Conservation (phyloP, 83 land plant genomes). For the Diphasiastrum complanatum region DNA sequence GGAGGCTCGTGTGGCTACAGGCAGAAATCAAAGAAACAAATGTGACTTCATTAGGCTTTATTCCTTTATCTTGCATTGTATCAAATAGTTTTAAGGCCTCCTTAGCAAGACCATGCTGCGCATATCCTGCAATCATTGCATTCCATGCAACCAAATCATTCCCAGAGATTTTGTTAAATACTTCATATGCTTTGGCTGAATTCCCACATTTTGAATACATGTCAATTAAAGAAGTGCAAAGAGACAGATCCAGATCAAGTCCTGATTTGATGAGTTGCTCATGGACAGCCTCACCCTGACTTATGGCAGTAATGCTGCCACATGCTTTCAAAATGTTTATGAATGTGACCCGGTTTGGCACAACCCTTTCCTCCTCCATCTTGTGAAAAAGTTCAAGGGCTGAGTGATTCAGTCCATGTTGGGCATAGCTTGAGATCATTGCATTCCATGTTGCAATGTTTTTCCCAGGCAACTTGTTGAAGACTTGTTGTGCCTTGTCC, state of each 20-base stretch:
- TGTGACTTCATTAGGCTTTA: constrained; percentile 53
- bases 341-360: constrained; percentile 51
- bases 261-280: constrained; percentile 42
- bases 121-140: constrained; percentile 60
- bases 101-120: constrained; percentile 35
- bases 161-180: constrained; percentile 36
- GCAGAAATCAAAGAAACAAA: too few species aligned
- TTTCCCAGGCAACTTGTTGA: too few species aligned
- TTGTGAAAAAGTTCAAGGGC: constrained; percentile 37
- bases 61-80: constrained; percentile 32
- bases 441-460: too few species aligned
- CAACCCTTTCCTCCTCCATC: constrained; percentile 47
- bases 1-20: constrained; percentile 73
- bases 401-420: constrained; percentile 33
- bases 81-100: constrained; percentile 55
- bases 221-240: constrained; percentile 56
- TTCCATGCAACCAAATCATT: constrained; percentile 64
- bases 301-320: constrained; percentile 32
- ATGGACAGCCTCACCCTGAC: constrained; percentile 57
- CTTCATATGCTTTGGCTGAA: constrained; percentile 27
- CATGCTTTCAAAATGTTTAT: constrained; percentile 60
- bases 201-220: constrained; percentile 61
- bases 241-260: constrained; percentile 46
- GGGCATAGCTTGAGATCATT: too few species aligned
- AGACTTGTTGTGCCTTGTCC: too few species aligned